phyloP scores from a whole-genome alignment of 1,139 yeast species.

The Sugiyamaella neomexicana region DNA sequence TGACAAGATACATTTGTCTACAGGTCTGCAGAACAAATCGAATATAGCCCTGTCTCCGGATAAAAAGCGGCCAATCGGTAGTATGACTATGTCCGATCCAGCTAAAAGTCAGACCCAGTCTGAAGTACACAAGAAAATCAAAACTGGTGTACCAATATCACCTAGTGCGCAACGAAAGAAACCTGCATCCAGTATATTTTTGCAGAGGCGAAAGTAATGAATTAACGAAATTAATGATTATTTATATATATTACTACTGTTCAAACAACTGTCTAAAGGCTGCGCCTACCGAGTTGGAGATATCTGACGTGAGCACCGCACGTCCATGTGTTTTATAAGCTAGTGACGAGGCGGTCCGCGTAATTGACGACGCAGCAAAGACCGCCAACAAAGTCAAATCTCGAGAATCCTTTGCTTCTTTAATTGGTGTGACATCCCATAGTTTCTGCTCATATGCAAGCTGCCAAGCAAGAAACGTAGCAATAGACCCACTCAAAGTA shows the following conservation, averaged over 20 bases:
- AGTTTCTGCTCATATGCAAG: slow-evolving; percentile 54
- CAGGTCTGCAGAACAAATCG: not conserved
- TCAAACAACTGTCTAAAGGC: slow-evolving; percentile 59
- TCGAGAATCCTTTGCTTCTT: slow-evolving; percentile 41
- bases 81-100: not conserved
- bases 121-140: slow-evolving; percentile 10
- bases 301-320: slow-evolving; percentile 81
- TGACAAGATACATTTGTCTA: not conserved
- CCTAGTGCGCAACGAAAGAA: slow-evolving; percentile 5
- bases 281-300: slow-evolving; percentile 65
- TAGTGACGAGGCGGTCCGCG: slow-evolving; percentile 61
- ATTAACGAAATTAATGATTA: not conserved
- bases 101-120: too few species aligned
- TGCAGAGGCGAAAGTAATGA: slow-evolving; percentile 11
- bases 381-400: slow-evolving; percentile 56
- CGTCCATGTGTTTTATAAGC: slow-evolving; percentile 71
- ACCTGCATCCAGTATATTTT: slow-evolving; percentile 7
- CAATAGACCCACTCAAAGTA: slow-evolving; percentile 68
- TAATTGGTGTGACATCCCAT: slow-evolving; percentile 48
- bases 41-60: not conserved
- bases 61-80: not conserved
- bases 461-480: slow-evolving; percentile 68
- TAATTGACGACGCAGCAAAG: slow-evolving; percentile 69
- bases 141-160: not conserved
- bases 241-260: not conserved